These are phyloP conservation scores for Durotheca rogersii DNA, from an alignment of 495 filamentous ascomycete species.

Conservation along the genomic window DNA sequence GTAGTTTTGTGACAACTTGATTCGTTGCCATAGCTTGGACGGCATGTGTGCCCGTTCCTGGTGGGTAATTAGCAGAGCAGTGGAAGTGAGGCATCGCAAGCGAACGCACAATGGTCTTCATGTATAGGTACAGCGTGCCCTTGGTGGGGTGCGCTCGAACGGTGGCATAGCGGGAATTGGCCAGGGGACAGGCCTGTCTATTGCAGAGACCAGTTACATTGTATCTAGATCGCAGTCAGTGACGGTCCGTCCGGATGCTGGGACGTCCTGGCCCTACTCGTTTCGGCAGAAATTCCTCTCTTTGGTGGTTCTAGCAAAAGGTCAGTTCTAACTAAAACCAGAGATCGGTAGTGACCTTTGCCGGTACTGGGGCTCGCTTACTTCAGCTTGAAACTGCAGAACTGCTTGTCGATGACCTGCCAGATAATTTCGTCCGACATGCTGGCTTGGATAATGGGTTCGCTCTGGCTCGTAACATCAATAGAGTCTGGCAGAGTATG, in stretches of 20 bases:
- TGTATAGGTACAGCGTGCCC: slow-evolving; percentile 89
- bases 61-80: not conserved
- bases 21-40: slow-evolving; percentile 90
- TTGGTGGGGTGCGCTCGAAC: slow-evolving; percentile 79
- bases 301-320: slow-evolving; percentile 71
- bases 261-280: slow-evolving; percentile 60
- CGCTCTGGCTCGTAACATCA: not conserved
- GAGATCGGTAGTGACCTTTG: no score
- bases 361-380: slow-evolving; percentile 51
- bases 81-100: not conserved
- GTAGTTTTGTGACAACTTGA: slow-evolving; percentile 89
- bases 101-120: slow-evolving; percentile 72
- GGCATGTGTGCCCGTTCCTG: slow-evolving; percentile 84
- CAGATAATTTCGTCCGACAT: slow-evolving; percentile 97
- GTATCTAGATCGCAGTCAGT: slow-evolving; percentile 5
- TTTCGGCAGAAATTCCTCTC: slow-evolving; percentile 93
- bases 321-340: slow-evolving; percentile 27
- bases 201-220: slow-evolving; percentile 91
- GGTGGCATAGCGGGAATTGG: slow-evolving; percentile 93
- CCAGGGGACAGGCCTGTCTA: slow-evolving; percentile 89
- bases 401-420: slow-evolving; percentile 86
- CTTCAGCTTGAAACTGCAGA: slow-evolving; percentile 97
- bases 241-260: not conserved
- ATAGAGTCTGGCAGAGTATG: no score
- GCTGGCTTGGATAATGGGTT: slow-evolving; percentile 41